Base-by-base conservation (phyloP, 2,329 filamentous ascomycete genomes). In the Sarocladium kiliense region DNA sequence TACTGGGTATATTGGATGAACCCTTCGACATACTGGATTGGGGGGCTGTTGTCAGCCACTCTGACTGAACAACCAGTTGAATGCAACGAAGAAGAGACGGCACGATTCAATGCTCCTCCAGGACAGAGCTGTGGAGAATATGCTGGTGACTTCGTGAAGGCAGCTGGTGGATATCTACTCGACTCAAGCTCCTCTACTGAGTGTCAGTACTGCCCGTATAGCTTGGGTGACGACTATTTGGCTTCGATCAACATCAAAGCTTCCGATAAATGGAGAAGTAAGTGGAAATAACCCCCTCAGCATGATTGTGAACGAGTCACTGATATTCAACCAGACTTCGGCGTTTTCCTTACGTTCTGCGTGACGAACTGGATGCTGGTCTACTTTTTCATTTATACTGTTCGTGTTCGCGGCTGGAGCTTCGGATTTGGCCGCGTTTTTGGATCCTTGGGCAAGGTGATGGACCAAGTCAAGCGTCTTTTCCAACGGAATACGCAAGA, bases 371-470 rank as follows among this genome's bases (percentile, higher is more conserved):
- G 84, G 84, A 71, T 78, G 39, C 59, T 91, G 54, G 86, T 90
- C 1, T 89, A 88, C 66, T 89, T 90, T 70, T 90, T 91, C 65
- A 84, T 91, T 56, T 91, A 87, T 70, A 86, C 82, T 2, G 85
- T 89, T 6, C 77, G 88, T 18, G 81, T 91, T 55, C 79, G 78
- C 59, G 80, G 85, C 7, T 91, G 86, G 86, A 80, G 71, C 21
- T 91, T 91, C 68, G 88, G 87, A 0, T 76, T 90, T 56, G 81
- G 81, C 0, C 71, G 70, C 42, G 25, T 88, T 2, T 85, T 85
- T 65, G 55, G 56, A 10, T 32, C 34, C 10, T 26, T 59, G 30
- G 58, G 56, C n/a, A 59, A 58, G 49, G 27, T 55, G 1, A 27
- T 57, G n/a, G 55, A 54, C 9, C 26, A 32, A 3, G 27, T 55